A percentile compares a stretch with the other conserved stretches of the same genome.
These are phyloP conservation scores for Suillus lakei DNA, from an alignment of 768 basidiomycete genomes.

Conservation along the genomic window DNA sequence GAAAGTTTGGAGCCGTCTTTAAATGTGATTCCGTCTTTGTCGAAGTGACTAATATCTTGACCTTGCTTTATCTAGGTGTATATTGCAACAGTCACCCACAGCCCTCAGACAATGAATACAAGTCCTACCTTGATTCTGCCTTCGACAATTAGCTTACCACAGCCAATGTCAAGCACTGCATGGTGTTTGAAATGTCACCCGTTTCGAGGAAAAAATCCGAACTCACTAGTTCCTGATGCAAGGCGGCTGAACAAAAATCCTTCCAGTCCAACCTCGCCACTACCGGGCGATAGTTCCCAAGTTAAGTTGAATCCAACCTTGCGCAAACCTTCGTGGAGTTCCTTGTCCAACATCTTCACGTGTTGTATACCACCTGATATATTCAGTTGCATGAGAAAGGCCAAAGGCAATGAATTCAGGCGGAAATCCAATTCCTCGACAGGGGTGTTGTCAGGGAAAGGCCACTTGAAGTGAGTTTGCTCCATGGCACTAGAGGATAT, in stretches of 20 bases:
- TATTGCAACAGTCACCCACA: not conserved
- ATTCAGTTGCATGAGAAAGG: not conserved
- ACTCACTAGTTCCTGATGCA: not conserved
- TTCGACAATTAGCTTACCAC: not conserved
- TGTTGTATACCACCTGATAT: not conserved
- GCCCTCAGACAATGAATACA: not conserved
- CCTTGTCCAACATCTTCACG: not conserved
- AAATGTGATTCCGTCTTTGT: conserved; percentile 48
- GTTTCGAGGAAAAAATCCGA: not conserved
- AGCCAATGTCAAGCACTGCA: conserved; percentile 17
- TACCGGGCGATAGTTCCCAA: not conserved
- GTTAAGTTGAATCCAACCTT: conserved; percentile 3
- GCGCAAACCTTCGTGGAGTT: conserved; percentile 6
- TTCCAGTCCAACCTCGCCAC: not conserved
- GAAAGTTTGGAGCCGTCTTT: conserved; percentile 42
- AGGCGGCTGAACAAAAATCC: not conserved
- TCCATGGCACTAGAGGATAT: not conserved
- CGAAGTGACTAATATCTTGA: conserved; percentile 41
- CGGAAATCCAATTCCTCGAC: not conserved
- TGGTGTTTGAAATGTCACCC: not conserved
- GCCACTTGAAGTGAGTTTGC: not conserved
- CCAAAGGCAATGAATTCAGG: not conserved
- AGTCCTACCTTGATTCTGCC: conserved; percentile 1
- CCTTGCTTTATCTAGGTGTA: conserved; percentile 33
- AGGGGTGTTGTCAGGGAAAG: not conserved